Evolutionary conservation across 768 basidiomycete genomes (phyloP), one percentile per base, ranked within the genome.

Genomic region (Tephrocybe sp.): DNA sequence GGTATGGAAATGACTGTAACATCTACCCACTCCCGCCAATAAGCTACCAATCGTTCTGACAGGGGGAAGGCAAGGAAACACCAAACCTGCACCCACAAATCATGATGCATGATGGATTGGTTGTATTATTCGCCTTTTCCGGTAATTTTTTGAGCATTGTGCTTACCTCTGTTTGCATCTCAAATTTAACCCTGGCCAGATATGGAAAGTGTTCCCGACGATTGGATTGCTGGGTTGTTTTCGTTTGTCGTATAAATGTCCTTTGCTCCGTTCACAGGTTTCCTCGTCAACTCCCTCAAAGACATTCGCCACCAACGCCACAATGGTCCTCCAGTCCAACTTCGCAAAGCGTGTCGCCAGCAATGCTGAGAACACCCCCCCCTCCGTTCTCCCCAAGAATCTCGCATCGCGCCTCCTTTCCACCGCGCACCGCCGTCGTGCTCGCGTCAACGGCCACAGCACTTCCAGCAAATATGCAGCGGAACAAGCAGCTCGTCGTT

Each of bases 401-500:
- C 30, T 62, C 14, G 45, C 59, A 7, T 49, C 59, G 7, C 66
- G 60, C 26, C 30, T 65, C 28, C 59, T 62, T 4, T 54, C 51
- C 42, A 57, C 40, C 38, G 41, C 63, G 42, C 58, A 62, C 55
- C 73, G 75, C 10, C 71, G 77, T 26, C 72, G 77, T n/a, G 65
- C 64, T 15, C 71, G 71, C 32, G 55, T 58, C 4, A 61, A 62
- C 5, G 67, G 67, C 4, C 62, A 61, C 9, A 55, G 63, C 24
- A 63, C 63, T 21, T 57, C 71, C 2, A 53, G 45, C 9, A 70
- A 69, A 48, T 69, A 71, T 46, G 63, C 62, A 1, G 60, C 71
- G 23, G 67, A 68, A 30, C 72, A 73, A 12, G 73, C 78, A 17
- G 78, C 68, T 48, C 68, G 70, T 9, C 69, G 68, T 50, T 65